phyloP scores from a whole-genome alignment of 306 rosid genomes.

The Argentina anserina region DNA sequence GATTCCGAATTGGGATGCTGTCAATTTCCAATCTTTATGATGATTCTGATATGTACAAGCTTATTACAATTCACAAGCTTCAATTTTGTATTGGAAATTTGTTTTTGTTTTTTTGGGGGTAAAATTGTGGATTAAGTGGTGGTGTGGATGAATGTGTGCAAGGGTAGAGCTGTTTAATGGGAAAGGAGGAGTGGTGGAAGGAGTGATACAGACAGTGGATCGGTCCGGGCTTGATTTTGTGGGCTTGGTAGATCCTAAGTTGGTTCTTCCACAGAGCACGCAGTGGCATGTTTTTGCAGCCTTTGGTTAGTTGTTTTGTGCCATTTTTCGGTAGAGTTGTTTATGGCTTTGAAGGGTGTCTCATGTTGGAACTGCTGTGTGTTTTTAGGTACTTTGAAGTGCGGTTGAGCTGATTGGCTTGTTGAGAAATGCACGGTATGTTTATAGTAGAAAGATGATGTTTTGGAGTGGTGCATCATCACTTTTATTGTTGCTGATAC shows the following conservation, averaged over 20 bases:
- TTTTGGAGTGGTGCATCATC: slow-evolving; percentile 12
- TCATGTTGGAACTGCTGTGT: slow-evolving; percentile 18
- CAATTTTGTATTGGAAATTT: slow-evolving; percentile 1
- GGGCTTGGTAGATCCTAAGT: slow-evolving; percentile 60
- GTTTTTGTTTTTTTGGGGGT: no score
- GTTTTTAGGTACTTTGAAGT: slow-evolving; percentile 77
- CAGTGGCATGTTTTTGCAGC: slow-evolving; percentile 81
- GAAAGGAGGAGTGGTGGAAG: slow-evolving; percentile 79
- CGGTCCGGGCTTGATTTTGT: slow-evolving; percentile 64
- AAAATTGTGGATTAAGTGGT: slow-evolving; percentile 15
- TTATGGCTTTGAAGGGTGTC: slow-evolving; percentile 8
- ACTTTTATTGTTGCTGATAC: slow-evolving; percentile 8
- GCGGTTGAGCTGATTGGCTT: slow-evolving; percentile 95
- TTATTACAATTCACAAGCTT: background rate
- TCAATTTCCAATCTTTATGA: background rate
- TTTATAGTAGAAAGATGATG: slow-evolving; percentile 14
- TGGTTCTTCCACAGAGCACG: slow-evolving; percentile 51
- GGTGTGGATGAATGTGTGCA: slow-evolving; percentile 34
- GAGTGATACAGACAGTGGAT: slow-evolving; percentile 56
- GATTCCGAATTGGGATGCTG: background rate
- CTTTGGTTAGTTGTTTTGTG: slow-evolving; percentile 47
- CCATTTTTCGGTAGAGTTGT: slow-evolving; percentile 14
- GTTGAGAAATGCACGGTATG: slow-evolving; percentile 92
- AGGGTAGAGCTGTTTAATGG: slow-evolving; percentile 95
- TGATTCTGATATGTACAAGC: slow-evolving; percentile 2